phyloP scores from a whole-genome alignment of 2,329 filamentous ascomycete genomes.

The Apiospora arundinis region DNA sequence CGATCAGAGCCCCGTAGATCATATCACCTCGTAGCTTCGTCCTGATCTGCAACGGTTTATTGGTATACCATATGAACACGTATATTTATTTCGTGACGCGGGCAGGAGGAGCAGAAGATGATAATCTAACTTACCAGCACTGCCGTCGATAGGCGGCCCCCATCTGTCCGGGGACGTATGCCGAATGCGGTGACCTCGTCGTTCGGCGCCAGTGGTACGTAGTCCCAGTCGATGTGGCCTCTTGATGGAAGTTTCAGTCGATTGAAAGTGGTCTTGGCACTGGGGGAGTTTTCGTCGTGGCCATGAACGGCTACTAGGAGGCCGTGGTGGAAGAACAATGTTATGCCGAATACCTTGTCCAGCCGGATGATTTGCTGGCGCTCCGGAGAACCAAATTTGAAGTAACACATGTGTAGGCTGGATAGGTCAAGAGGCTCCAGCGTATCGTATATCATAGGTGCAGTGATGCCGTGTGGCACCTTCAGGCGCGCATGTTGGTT shows the following conservation, averaged over 20 bases:
- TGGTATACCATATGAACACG: neutral
- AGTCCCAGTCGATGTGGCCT: neutral
- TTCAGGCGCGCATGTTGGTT: neutral
- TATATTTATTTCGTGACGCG: neutral
- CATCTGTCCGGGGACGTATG: neutral
- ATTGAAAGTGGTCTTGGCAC: neutral
- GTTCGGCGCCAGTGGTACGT: neutral
- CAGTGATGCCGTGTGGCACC: neutral
- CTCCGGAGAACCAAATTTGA: neutral
- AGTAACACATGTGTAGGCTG: too few relatives aligned
- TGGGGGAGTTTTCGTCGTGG: neutral
- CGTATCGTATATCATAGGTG: neutral
- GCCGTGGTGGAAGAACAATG: neutral
- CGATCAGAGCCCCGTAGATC: neutral
- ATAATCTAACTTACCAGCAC: neutral
- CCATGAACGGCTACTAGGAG: neutral
- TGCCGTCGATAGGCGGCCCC: neutral
- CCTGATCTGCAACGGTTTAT: neutral
- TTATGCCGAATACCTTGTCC: neutral
- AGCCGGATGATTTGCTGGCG: neutral
- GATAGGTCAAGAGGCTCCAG: neutral
- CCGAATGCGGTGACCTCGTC: neutral
- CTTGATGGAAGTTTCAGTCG: neutral
- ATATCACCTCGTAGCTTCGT: neutral
- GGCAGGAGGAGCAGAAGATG: neutral